A percentile compares a stretch with the other conserved stretches of the same genome.
Evolutionary conservation across 345 rosid genomes (phyloP).

Genomic region (Gossypium raimondii): DNA sequence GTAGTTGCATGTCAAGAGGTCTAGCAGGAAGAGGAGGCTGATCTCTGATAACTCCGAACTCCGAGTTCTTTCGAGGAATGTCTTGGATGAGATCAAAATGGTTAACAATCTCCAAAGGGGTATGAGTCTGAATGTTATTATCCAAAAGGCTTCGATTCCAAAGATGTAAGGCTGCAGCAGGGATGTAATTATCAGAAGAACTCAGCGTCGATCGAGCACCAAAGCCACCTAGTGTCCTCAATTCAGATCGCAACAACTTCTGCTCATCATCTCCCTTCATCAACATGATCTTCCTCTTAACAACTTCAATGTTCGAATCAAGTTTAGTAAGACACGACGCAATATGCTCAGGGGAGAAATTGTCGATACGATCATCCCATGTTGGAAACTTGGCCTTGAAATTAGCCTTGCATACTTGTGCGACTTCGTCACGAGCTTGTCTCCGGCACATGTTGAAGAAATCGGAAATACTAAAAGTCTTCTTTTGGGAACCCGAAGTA

Average conservation of each 20-base stretch:
- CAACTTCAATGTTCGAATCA: conserved; percentile 5
- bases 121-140: background rate
- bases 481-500: background rate
- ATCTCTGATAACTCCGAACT: background rate
- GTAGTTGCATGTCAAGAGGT: background rate
- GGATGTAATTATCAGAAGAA: background rate
- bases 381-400: conserved; percentile 7
- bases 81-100: background rate
- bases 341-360: background rate
- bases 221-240: background rate
- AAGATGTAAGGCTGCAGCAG: background rate
- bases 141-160: background rate
- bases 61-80: background rate
- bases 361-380: conserved; percentile 14
- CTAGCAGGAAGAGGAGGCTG: background rate
- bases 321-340: background rate
- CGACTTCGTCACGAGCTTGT: background rate
- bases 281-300: background rate
- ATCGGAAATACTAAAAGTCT: background rate
- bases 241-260: background rate
- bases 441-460: background rate
- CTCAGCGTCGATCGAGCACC: background rate
- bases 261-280: background rate
- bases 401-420: background rate
- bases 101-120: background rate